Evolutionary conservation across 371 early-diverging fungal genomes (phyloP).

Genomic region (Mucor mucedo): DNA sequence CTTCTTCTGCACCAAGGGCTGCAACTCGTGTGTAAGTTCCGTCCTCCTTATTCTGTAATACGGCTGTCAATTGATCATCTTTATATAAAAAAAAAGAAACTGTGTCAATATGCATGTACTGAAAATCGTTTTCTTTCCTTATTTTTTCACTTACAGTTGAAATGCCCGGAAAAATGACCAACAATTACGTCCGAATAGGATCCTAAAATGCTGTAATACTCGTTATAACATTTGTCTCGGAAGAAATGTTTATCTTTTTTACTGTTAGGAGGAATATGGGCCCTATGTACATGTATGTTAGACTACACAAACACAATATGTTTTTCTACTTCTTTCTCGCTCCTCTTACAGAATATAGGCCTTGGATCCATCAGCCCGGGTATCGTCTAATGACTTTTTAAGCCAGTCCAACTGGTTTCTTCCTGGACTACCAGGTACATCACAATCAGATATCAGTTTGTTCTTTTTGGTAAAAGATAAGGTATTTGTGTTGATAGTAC

Average conservation of each 20-base stretch:
- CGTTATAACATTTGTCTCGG: conserved; percentile 36
- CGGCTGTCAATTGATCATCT: conserved; percentile 30
- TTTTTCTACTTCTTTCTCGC: conserved; percentile 6
- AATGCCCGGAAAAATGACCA: conserved; percentile 60
- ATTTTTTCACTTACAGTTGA: conserved; percentile 28
- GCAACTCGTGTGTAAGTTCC: conserved; percentile 21
- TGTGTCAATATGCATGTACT: neutral
- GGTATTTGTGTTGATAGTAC: conserved; percentile 26
- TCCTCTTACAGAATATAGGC: conserved; percentile 20
- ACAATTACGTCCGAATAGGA: conserved; percentile 42
- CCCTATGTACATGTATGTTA: conserved; percentile 18
- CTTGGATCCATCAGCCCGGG: conserved; percentile 1
- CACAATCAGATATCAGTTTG: conserved; percentile 28
- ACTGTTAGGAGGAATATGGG: conserved; percentile 57
- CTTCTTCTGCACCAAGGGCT: conserved; percentile 21
- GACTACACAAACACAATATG: neutral
- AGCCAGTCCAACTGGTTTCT: conserved; percentile 40
- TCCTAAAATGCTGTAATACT: conserved; percentile 50
- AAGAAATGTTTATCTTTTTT: conserved; percentile 20
- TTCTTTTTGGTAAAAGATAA: conserved; percentile 36
- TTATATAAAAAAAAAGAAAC: neutral
- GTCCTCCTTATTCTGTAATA: conserved; percentile 11
- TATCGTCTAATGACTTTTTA: conserved; percentile 18
- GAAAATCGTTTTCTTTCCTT: neutral
- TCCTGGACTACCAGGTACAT: conserved; percentile 24